phyloP scores from a whole-genome alignment of 1,139 yeast genomes.

The Debaryomyces singareniensis region DNA sequence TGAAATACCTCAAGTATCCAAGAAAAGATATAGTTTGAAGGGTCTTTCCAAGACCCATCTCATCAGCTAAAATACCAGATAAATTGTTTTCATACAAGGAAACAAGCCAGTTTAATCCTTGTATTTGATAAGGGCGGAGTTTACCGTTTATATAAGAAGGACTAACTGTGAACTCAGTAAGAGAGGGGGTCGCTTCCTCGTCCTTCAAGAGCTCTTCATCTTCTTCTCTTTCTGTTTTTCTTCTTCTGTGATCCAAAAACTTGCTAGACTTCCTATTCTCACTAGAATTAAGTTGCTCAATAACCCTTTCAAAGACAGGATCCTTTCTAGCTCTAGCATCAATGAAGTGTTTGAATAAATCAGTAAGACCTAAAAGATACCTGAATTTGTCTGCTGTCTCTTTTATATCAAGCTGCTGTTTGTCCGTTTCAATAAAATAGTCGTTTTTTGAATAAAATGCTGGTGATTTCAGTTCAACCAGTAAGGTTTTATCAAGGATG shows the following conservation, averaged over 20 bases:
- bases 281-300: conserved; percentile 33
- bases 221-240: conserved; percentile 66
- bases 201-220: conserved; percentile 60
- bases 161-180: conserved; percentile 56
- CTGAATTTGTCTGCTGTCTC: conserved; percentile 59
- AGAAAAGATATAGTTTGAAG: conserved; percentile 84
- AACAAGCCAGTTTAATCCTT: conserved; percentile 89
- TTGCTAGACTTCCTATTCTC: conserved; percentile 11
- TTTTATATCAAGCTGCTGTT: conserved; percentile 41
- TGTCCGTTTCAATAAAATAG: conserved; percentile 46
- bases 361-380: conserved; percentile 60
- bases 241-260: conserved; percentile 28
- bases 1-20: conserved; percentile 62
- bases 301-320: conserved; percentile 46
- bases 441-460: conserved; percentile 10
- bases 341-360: conserved; percentile 63
- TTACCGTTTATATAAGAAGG: conserved; percentile 61
- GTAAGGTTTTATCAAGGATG: neutral
- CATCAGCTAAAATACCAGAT: conserved; percentile 93
- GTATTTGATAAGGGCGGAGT: conserved; percentile 79
- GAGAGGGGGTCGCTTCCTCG: conserved; percentile 37
- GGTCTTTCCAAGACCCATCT: conserved; percentile 97
- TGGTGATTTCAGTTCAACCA: neutral
- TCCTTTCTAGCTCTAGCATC: conserved; percentile 61
- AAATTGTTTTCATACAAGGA: conserved; percentile 76